Evolutionary conservation across 2,329 filamentous ascomycete species (phyloP), one percentile per base, ranked within the genome.

Genomic region (Beauveria sp.): DNA sequence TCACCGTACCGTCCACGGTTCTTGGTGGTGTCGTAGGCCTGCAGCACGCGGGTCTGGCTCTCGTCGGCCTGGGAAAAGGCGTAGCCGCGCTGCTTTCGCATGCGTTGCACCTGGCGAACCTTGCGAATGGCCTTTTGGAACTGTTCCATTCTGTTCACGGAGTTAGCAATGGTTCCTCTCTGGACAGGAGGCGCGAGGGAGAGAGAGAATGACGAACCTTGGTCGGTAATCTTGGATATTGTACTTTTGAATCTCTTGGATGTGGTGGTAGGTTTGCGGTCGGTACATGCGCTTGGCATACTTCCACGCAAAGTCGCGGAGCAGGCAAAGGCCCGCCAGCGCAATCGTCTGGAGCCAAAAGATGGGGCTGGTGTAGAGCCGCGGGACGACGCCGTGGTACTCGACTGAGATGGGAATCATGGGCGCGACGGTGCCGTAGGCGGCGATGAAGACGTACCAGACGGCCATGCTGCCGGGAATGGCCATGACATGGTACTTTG

Each of bases 81-180:
- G 72, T 99, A 99, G 40, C 95, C 95, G 71, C 95, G 89, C 78
- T 99, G 95, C 78, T 99, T 99, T 73, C 95, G 91, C 95, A 98
- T 99, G 66, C 95, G 90, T 78, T 98, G 95, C 46, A 98, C 95
- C 76, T 99, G 95, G 57, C 95, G 86, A 58, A 99, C 95, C 78
- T 99, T 99, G 70, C 95, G 89, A 71, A 99, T 98, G 24, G 95
- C 95, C 77, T 99, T 99, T 78, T 99, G 95, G 81, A 99, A 99
- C 77, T 99, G 95, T 72, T 99, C 95, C 95, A 99, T 99, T 71
- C 90, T 93, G 46, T 38, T 45, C 42, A 7, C 22, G n/a, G 2
- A 18, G 26, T 56, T 56, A 56, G 54, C 26, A 56, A 38, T 38
- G 14, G 34, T 28, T 3, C 34, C 5, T 16, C 34, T 38, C 14